Evolutionary conservation across 2,329 filamentous ascomycete genomes (phyloP), one percentile per base, ranked within the genome.

Genomic region (Botrytis pseudocinerea): DNA sequence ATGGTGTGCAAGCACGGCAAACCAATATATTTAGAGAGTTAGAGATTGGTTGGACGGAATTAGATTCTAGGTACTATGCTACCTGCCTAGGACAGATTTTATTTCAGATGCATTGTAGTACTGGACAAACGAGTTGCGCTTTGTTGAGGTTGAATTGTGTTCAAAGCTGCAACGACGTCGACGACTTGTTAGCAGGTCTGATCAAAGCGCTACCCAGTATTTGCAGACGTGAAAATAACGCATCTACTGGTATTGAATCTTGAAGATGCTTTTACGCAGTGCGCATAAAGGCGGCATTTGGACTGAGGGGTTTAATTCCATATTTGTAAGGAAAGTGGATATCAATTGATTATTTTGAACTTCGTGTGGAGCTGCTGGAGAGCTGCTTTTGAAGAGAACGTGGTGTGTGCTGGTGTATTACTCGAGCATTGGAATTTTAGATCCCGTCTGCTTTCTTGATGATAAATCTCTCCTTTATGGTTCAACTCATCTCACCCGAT

Each of bases 301-400:
- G 22, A 68, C 44, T 35, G 44, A 32, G 44, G 48, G 35, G 60
- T 51, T 35, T 25, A 32, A 54, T n/a, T n/a, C 46, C 35, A 8
- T n/a, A 32, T 57, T 54, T 44, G 59, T 64, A 54, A 64, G 25
- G 59, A 44, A 35, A 71, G 69, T 54, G 69, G 59, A 44, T 44
- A 35, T 25, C 35, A 32, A 32, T 35, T 22, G 16, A 54, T n/a
- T 40, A 32, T 35, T 61, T 32, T 28, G 18, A 22, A 32, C 18
- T 35, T 20, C 9, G 32, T 16, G 57, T 62, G 68, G 57, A 46
- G 20, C 38, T 51, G 20, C 38, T 25, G 42, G 22, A 63, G 69
- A 40, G 54, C 54, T 46, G 51, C 18, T 38, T 48, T 62, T 9
- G 57, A 44, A 59, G 22, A 44, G 25, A 51, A 54, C 22, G 48